These are phyloP conservation scores for Termitomyces sp. DNA, from an alignment of 768 basidiomycete species.

Conservation along the genomic window DNA sequence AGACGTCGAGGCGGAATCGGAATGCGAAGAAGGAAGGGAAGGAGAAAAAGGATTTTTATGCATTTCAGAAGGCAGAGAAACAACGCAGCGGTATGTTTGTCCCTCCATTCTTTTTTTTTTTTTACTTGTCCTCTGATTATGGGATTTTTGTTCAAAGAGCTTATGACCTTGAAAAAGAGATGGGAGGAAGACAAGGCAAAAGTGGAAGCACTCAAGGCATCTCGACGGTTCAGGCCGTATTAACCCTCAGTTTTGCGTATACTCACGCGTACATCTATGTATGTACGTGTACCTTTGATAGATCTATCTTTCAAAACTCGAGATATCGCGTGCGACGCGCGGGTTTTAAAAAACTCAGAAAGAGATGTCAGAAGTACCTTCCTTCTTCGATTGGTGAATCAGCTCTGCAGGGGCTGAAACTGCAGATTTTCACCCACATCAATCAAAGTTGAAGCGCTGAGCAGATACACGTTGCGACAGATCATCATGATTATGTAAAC, in stretches of 20 bases:
- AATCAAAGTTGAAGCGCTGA: background rate
- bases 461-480: too few species aligned
- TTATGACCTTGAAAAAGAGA: constrained; percentile 70
- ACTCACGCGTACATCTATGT: background rate
- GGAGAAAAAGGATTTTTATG: constrained; percentile 80
- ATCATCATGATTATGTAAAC: constrained; percentile 13
- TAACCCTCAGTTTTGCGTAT: constrained; percentile 29
- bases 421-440: background rate
- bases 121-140: background rate
- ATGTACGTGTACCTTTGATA: background rate
- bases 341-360: background rate
- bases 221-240: constrained; percentile 86
- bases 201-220: constrained; percentile 75
- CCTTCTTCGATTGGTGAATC: background rate
- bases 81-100: constrained; percentile 69
- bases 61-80: constrained; percentile 88
- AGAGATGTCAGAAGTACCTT: background rate
- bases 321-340: background rate
- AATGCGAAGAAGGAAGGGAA: constrained; percentile 57
- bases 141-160: constrained; percentile 38
- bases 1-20: constrained; percentile 41
- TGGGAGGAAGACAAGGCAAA: constrained; percentile 90
- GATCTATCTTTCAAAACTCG: too few species aligned
- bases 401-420: background rate
- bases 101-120: background rate